Conservation (phyloP, 805 yeast species). For the Naumovozyma castellii region DNA sequence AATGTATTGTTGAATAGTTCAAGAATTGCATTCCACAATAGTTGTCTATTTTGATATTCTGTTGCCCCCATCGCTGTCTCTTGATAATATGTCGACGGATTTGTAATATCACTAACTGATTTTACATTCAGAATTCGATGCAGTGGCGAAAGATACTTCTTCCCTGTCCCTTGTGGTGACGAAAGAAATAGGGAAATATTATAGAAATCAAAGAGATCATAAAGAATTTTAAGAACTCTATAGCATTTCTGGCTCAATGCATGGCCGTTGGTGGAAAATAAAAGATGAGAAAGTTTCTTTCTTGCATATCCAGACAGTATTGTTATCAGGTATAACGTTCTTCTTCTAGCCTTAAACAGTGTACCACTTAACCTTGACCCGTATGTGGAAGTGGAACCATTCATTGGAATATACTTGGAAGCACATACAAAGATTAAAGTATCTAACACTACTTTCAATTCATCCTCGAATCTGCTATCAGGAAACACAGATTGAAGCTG, state of each 20-base stretch:
- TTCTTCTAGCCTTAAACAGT: conserved; percentile 8
- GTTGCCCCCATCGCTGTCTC: conserved; percentile 14
- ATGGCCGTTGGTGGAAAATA: conserved; percentile 2
- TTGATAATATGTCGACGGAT: conserved; percentile 8
- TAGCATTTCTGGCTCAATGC: neutral
- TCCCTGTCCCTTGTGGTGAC: neutral
- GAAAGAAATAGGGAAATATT: conserved; percentile 4
- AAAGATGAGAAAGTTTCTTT: conserved; percentile 9
- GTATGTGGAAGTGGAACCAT: conserved; percentile 6
- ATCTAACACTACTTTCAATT: conserved; percentile 13
- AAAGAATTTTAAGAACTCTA: conserved; percentile 1
- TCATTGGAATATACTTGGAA: conserved; percentile 3
- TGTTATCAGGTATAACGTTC: conserved; percentile 10
- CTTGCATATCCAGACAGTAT: conserved; percentile 10
- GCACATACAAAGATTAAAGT: conserved; percentile 16
- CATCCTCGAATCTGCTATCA: conserved; percentile 8
- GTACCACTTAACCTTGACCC: conserved; percentile 13
- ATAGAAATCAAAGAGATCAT: conserved; percentile 4
- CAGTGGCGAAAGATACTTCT: conserved; percentile 10
- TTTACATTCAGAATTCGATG: conserved; percentile 13
- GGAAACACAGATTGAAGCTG: conserved; percentile 7
- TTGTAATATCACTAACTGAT: neutral
- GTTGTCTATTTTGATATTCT: conserved; percentile 24
- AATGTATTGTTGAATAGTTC: conserved; percentile 19
- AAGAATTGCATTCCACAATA: conserved; percentile 24